Conservation (phyloP, 805 yeast genomes). For the Schizosaccharomyces cryophilus region DNA sequence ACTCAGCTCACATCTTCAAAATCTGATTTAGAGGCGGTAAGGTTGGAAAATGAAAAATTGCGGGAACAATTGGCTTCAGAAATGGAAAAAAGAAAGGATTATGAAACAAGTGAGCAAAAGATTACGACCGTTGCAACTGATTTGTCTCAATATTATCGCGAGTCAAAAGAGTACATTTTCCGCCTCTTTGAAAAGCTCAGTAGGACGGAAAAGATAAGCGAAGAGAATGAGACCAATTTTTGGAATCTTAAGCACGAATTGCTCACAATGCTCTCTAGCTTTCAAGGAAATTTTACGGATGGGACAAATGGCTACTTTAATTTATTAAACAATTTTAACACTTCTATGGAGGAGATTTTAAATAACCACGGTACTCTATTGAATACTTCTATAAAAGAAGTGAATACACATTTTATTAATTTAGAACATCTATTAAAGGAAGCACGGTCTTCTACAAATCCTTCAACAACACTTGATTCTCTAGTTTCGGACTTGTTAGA, state of each 20-base stretch:
- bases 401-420: neutral
- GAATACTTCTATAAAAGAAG: neutral
- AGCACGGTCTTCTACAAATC: neutral
- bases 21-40: neutral
- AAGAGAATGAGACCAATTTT: neutral
- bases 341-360: neutral
- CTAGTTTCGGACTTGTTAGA: neutral
- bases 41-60: neutral
- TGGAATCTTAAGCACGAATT: neutral
- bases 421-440: neutral
- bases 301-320: neutral
- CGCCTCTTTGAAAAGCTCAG: neutral
- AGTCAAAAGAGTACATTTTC: neutral
- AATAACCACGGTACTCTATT: neutral
- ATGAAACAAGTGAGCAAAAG: neutral
- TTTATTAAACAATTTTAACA: neutral
- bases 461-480: neutral
- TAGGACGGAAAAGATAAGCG: neutral
- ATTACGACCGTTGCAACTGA: neutral
- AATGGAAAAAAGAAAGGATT: neutral
- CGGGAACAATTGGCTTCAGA: neutral
- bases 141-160: neutral
- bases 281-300: neutral
- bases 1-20: constrained; percentile 7
- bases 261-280: neutral